These are phyloP conservation scores for Russula dissimulans DNA, from an alignment of 768 basidiomycete genomes.

Conservation along the genomic window DNA sequence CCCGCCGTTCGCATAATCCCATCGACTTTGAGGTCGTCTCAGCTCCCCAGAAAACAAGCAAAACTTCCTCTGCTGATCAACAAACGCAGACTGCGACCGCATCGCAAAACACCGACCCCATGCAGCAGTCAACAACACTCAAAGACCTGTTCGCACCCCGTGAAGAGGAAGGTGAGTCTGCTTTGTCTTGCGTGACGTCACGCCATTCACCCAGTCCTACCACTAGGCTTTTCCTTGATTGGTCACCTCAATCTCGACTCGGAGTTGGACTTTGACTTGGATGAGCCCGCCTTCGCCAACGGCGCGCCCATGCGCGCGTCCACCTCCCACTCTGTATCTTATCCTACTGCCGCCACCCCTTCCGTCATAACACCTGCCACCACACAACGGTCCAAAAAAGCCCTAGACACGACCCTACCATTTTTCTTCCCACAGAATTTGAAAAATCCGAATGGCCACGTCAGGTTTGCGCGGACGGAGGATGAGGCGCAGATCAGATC, in stretches of 20 bases:
- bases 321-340: not conserved
- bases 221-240: slow-evolving; percentile 68
- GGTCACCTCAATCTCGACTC: slow-evolving; percentile 66
- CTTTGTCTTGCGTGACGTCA: not conserved
- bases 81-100: not conserved
- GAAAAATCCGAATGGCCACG: slow-evolving; percentile 7
- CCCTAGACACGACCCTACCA: slow-evolving; percentile 8
- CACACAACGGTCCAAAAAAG: not conserved
- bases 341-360: not conserved
- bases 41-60: not conserved
- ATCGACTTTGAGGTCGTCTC: slow-evolving; percentile 16
- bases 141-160: slow-evolving; percentile 69
- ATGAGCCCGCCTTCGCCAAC: slow-evolving; percentile 18
- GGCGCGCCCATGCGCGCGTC: not conserved
- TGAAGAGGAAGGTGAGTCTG: slow-evolving; percentile 50
- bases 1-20: slow-evolving; percentile 23
- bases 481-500: slow-evolving; percentile 52
- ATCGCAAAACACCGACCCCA: not conserved
- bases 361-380: not conserved
- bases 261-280: slow-evolving; percentile 53
- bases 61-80: not conserved
- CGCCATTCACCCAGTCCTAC: not conserved
- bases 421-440: slow-evolving; percentile 12
- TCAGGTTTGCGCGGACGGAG: slow-evolving; percentile 42
- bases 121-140: slow-evolving; percentile 30